Evolutionary conservation across 2,329 filamentous ascomycete species (phyloP).

Genomic region (Chaetomium strumarium): DNA sequence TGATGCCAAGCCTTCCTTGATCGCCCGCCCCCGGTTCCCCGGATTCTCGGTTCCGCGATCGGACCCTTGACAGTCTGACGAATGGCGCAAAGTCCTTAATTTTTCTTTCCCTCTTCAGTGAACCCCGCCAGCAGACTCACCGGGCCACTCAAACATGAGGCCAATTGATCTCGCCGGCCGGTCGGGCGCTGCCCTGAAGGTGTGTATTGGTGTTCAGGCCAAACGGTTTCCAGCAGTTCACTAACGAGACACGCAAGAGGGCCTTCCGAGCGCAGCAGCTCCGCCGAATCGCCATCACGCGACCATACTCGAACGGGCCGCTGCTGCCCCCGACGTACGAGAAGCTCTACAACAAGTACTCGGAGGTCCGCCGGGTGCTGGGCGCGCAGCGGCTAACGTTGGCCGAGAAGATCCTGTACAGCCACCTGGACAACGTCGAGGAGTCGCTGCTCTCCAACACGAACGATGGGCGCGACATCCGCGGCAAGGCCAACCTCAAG

Average conservation of each 20-base stretch:
- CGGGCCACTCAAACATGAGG: slow-evolving; percentile 35
- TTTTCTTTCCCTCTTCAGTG: slow-evolving; percentile 1
- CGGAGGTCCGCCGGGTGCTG: slow-evolving; percentile 68
- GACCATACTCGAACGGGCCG: slow-evolving; percentile 26
- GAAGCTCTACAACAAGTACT: slow-evolving; percentile 71
- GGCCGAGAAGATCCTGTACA: slow-evolving; percentile 97
- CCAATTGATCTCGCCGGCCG: slow-evolving; percentile 46
- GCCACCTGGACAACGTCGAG: slow-evolving; percentile 83
- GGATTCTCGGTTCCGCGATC: slow-evolving; percentile 14
- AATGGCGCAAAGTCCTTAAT: slow-evolving; percentile 15
- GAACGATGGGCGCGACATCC: slow-evolving; percentile 74
- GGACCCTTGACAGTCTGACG: slow-evolving; percentile 6
- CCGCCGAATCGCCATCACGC: slow-evolving; percentile 22
- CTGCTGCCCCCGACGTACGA: slow-evolving; percentile 66
- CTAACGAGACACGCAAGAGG: slow-evolving; percentile 27
- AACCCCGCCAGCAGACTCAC: slow-evolving; percentile 10
- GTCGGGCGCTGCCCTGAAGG: slow-evolving; percentile 43
- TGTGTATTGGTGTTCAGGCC: slow-evolving; percentile 24
- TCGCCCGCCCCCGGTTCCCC: slow-evolving; percentile 5
- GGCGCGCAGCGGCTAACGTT: slow-evolving; percentile 67
- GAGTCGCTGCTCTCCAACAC: slow-evolving; percentile 80
- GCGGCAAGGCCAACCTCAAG: slow-evolving; percentile 87
- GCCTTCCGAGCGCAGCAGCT: slow-evolving; percentile 32
- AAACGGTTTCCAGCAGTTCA: not conserved
- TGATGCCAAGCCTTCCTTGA: not conserved